phyloP scores from a whole-genome alignment of 805 yeast genomes.

The Pichia sporocuriosa region DNA sequence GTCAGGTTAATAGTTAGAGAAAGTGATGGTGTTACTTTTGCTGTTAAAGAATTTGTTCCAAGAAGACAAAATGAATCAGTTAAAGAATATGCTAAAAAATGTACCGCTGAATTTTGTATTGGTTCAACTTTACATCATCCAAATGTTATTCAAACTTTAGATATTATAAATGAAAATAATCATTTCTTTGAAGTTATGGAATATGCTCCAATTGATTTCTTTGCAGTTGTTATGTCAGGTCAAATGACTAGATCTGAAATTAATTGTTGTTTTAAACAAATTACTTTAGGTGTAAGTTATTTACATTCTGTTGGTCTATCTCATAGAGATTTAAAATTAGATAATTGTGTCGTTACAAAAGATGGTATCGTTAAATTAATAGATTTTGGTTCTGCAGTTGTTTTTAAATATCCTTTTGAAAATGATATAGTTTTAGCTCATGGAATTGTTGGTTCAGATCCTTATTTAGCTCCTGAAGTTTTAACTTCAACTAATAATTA shows the following conservation, averaged over 20 bases:
- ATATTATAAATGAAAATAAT: slow-evolving; percentile 60
- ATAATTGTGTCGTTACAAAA: slow-evolving; percentile 71
- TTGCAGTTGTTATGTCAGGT: slow-evolving; percentile 83
- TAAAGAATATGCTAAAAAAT: slow-evolving; percentile 77
- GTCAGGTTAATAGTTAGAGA: slow-evolving; percentile 68
- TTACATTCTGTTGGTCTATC: slow-evolving; percentile 74
- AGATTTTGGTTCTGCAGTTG: slow-evolving; percentile 82
- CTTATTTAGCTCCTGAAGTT: slow-evolving; percentile 82
- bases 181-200: slow-evolving; percentile 81
- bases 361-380: slow-evolving; percentile 72
- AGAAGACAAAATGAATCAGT: slow-evolving; percentile 62
- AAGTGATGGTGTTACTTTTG: slow-evolving; percentile 64
- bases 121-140: slow-evolving; percentile 81
- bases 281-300: slow-evolving; percentile 64
- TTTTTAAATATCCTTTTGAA: slow-evolving; percentile 71
- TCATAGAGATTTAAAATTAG: slow-evolving; percentile 76
- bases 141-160: slow-evolving; percentile 71
- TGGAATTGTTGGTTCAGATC: slow-evolving; percentile 82
- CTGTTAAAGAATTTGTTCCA: slow-evolving; percentile 77
- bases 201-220: slow-evolving; percentile 77
- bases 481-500: slow-evolving; percentile 45
- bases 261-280: slow-evolving; percentile 74
- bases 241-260: slow-evolving; percentile 75
- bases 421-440: slow-evolving; percentile 52
- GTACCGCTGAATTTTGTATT: slow-evolving; percentile 84